Evolutionary conservation across 352 stramenopile genomes (phyloP), one percentile per base, ranked within the genome.

Genomic region (Stephanocyclus meneghinianus): DNA sequence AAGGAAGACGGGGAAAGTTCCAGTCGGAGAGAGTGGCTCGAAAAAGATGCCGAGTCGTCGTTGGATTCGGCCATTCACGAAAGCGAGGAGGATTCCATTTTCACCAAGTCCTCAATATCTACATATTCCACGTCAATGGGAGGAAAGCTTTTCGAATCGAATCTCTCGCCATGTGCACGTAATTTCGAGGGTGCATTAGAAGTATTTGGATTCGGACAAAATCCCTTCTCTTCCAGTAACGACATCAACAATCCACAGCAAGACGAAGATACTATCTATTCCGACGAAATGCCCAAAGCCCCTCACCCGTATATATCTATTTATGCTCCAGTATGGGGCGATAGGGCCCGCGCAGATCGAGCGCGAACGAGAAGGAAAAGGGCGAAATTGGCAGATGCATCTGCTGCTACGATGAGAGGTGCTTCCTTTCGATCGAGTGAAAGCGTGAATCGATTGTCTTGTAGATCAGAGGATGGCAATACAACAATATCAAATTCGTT

Each of bases 101-200:
- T 32, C 1, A 51, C 57, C 8, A 65, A 29, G 15, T 65, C 57
- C 15, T 51, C 57, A 9, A 51, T 51, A 51, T 65, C 57, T 35
- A 65, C 57, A 51, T 65, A 51, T 65, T 78, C 78, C 37, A 74
- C 48, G 9, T 44, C 40, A 56, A 18, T 64, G 59, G 73, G 69
- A 16, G 66, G 64, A 32, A 62, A 71, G 37, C 13, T 57, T 32
- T 83, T 88, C 30, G 61, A 81, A 62, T 59, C 74, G 0, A 37
- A 26, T 51, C 44, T 88, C 16, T 55, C 47, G 45, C 78, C 81
- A 53, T 85, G 78, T 65, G 80, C 65, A 62, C 70, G 78, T 8
- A 94, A 94, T 79, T 63, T 94, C 29, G 81, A 93, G 26, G 80
- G 83, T 26, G 85, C 85, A 0, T 76, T 94, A 63, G 75, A 88